Base-by-base conservation (phyloP, 176 grass and related monocot species). In the Cenchrus americanus region DNA sequence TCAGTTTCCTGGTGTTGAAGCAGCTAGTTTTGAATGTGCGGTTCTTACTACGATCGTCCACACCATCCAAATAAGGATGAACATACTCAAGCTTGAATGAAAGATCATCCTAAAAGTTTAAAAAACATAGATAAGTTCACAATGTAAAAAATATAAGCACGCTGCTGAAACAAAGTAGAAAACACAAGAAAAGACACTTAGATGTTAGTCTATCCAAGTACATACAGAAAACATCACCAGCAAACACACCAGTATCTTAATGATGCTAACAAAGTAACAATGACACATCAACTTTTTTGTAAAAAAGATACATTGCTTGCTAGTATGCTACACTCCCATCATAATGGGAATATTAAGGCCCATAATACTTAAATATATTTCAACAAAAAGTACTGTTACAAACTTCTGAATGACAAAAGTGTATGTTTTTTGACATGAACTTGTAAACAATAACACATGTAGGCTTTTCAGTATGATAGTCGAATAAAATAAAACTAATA, bases 11-110 rank as follows among this genome's bases (percentile, higher is more conserved):
- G 26, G 85, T 93, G 78, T 94, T 96, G 85, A 99, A 99, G 88
- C 93, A 96, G 69, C 89, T 99, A 27, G 91, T 42, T 87, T 91
- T 89, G 83, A 99, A 96, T 26, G 96, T 99, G 60, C 96, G 96
- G 66, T 96, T 94, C 55, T 84, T 93, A 54, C 83, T 91, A 46
- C 81, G 87, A 23, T 99, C 83, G 4, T 84, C 69, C 78, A 96
- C 91, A 59, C 96, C 96, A 78, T 99, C 96, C 77, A 99, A 63
- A 80, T 99, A 96, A 62, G 96, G 96, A 80, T 99, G 93, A 26
- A 88, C 89, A 67, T 99, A 99, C 18, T 96, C 91, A 82, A 94
- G 71, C 66, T 96, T 96, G 86, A 99, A 99, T 22, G 96, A 96
- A 51, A 96, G 77, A 84, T 99, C 93, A 82, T 96, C 96, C 93